phyloP scores from a whole-genome alignment of 305 asterid species.

The Fraxinus dipetala region DNA sequence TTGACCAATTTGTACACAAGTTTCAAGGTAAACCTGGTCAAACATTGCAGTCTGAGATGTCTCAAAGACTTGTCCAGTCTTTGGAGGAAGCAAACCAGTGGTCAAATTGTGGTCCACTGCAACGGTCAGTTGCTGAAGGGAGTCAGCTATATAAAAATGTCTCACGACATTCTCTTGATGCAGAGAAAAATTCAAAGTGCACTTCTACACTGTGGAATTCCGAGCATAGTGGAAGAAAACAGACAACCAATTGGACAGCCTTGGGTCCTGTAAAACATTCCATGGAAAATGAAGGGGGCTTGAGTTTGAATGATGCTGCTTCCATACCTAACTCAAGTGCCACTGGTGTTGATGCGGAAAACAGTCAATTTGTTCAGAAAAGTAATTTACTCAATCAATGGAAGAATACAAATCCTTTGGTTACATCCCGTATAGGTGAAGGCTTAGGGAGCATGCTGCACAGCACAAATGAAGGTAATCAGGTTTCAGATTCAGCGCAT shows the following conservation, averaged over 20 bases:
- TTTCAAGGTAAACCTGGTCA: conserved; percentile 42
- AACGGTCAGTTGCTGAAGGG: conserved; percentile 40
- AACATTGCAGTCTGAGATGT: conserved; percentile 36
- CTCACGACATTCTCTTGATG: conserved; percentile 38
- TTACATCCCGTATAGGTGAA: conserved; percentile 46
- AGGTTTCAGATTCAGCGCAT: conserved; percentile 29
- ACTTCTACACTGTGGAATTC: conserved; percentile 36
- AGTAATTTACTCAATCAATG: conserved; percentile 48
- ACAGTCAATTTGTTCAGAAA: conserved; percentile 43
- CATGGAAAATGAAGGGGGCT: conserved; percentile 38
- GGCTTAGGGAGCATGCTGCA: conserved; percentile 40
- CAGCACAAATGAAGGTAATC: conserved; percentile 37
- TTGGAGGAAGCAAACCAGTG: conserved; percentile 44
- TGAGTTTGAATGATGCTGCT: conserved; percentile 43
- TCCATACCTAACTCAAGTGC: conserved; percentile 35
- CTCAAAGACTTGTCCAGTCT: conserved; percentile 48
- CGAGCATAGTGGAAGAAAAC: conserved; percentile 38
- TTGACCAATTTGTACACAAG: conserved; percentile 42
- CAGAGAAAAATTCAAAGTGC: conserved; percentile 38
- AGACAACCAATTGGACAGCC: conserved; percentile 49
- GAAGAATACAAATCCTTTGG: conserved; percentile 49
- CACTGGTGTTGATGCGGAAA: conserved; percentile 37
- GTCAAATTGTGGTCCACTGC: conserved; percentile 34
- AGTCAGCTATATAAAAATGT: conserved; percentile 39
- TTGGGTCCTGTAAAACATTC: conserved; percentile 38